phyloP scores from a whole-genome alignment of 2,329 filamentous ascomycete genomes.

The Aspergillus persii region DNA sequence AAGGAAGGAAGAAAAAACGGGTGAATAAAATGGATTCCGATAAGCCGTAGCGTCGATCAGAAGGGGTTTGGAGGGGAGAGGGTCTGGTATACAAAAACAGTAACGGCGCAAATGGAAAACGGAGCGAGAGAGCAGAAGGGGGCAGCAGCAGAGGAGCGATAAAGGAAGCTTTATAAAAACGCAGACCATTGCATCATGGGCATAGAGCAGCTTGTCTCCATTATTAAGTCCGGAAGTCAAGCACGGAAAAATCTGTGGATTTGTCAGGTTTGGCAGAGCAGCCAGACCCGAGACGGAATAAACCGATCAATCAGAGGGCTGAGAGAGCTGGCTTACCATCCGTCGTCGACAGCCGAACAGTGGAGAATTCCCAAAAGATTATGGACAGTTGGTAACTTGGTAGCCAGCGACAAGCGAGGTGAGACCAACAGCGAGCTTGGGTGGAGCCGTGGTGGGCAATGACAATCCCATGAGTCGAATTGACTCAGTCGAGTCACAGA shows the following conservation, averaged over 20 bases:
- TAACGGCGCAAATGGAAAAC: not conserved
- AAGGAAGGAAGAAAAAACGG: not conserved
- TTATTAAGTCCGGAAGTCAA: constrained; percentile 13
- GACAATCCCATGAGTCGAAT: not conserved
- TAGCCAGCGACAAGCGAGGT: not conserved
- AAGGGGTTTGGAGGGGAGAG: constrained; percentile 7
- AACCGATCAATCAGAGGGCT: constrained; percentile 11
- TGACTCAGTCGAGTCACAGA: not conserved
- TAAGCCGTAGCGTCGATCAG: not conserved
- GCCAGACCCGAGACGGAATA: constrained; percentile 8
- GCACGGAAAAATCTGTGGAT: constrained; percentile 8
- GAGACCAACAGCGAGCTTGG: not conserved
- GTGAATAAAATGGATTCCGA: not conserved
- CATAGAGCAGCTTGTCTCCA: constrained; percentile 5
- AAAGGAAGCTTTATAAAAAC: not conserved
- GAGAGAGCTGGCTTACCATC: constrained; percentile 2
- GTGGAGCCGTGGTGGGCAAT: constrained; percentile 1
- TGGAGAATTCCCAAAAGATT: not conserved
- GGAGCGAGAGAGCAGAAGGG: not conserved
- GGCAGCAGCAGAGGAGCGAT: not conserved
- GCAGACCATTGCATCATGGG: constrained; percentile 11
- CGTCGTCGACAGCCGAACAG: constrained; percentile 6
- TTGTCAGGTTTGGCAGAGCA: constrained; percentile 12
- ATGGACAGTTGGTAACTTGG: too few species aligned
- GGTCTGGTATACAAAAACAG: constrained; percentile 2